phyloP scores from a whole-genome alignment of 2,329 filamentous ascomycete species.

The Rhynchosporium secalis region DNA sequence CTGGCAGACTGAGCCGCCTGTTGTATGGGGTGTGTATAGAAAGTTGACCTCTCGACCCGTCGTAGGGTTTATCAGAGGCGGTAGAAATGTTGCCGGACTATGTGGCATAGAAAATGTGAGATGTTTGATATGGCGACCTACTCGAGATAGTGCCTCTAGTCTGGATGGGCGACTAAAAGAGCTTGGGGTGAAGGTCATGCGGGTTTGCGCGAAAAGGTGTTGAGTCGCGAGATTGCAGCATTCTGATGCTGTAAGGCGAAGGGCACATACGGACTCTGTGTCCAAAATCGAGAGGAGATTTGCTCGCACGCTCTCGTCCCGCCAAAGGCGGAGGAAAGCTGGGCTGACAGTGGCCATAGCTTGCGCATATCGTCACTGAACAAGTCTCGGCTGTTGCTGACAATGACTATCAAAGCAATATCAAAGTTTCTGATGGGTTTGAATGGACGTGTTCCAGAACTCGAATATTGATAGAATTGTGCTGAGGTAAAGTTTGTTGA shows the following conservation, averaged over 20 bases:
- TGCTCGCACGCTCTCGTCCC: slow-evolving; percentile 35
- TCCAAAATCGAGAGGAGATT: slow-evolving; percentile 37
- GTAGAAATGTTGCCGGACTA: slow-evolving; percentile 74
- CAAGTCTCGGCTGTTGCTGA: slow-evolving; percentile 16
- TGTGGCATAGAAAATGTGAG: slow-evolving; percentile 78
- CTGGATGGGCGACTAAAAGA: slow-evolving; percentile 74
- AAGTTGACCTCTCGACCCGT: slow-evolving; percentile 79
- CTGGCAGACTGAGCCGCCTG: slow-evolving; percentile 59
- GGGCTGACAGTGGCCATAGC: slow-evolving; percentile 39
- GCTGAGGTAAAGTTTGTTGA: not conserved
- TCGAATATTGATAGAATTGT: not conserved
- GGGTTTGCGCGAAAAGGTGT: slow-evolving; percentile 66
- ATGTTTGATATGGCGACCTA: slow-evolving; percentile 77
- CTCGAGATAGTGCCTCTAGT: slow-evolving; percentile 71
- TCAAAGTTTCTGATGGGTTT: not conserved
- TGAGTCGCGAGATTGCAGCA: slow-evolving; percentile 70
- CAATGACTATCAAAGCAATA: slow-evolving; percentile 11
- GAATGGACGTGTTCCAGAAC: slow-evolving; percentile 7
- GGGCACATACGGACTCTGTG: slow-evolving; percentile 47
- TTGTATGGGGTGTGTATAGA: slow-evolving; percentile 76
- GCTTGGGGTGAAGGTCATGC: slow-evolving; percentile 69
- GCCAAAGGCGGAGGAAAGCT: slow-evolving; percentile 38
- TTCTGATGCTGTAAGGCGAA: slow-evolving; percentile 69
- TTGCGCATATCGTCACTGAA: slow-evolving; percentile 36
- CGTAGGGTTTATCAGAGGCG: slow-evolving; percentile 76